Evolutionary conservation across 345 rosid species (phyloP).

Genomic region (Citrus medica): DNA sequence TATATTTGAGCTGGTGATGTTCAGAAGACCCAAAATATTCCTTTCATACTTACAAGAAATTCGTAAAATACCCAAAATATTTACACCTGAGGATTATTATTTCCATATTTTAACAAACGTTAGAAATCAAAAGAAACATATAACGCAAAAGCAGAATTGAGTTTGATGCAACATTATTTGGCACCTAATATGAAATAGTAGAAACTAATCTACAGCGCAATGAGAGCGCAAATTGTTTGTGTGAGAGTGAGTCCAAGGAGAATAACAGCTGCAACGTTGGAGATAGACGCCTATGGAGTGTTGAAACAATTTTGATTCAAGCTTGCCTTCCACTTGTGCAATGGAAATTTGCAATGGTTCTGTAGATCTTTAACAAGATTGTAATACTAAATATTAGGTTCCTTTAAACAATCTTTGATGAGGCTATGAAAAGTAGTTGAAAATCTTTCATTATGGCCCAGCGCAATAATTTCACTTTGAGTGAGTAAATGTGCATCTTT

Average conservation of each 20-base stretch:
- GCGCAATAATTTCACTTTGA: too few species aligned
- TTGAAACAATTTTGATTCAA: constrained; percentile 16
- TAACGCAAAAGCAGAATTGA: too few species aligned
- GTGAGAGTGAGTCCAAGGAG: constrained; percentile 9
- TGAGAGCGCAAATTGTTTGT: constrained; percentile 1
- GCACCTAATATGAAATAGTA: too few species aligned
- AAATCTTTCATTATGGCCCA: background rate
- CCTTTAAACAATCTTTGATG: background rate
- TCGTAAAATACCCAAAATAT: too few species aligned
- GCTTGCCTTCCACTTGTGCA: constrained; percentile 14
- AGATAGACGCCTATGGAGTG: constrained; percentile 20
- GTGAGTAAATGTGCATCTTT: too few species aligned
- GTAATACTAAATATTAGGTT: background rate
- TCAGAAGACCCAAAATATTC: too few species aligned
- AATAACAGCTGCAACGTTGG: constrained; percentile 10
- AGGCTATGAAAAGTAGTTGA: constrained; percentile 8
- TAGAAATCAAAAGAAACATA: too few species aligned
- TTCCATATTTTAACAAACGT: too few species aligned
- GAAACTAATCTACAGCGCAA: background rate
- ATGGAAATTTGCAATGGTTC: background rate
- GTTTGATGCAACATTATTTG: too few species aligned
- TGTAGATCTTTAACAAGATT: background rate
- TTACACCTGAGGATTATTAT: too few species aligned
- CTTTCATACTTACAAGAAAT: too few species aligned
- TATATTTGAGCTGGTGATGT: too few species aligned